Conservation (phyloP, 306 rosid species). For the Hippophae rhamnoides region DNA sequence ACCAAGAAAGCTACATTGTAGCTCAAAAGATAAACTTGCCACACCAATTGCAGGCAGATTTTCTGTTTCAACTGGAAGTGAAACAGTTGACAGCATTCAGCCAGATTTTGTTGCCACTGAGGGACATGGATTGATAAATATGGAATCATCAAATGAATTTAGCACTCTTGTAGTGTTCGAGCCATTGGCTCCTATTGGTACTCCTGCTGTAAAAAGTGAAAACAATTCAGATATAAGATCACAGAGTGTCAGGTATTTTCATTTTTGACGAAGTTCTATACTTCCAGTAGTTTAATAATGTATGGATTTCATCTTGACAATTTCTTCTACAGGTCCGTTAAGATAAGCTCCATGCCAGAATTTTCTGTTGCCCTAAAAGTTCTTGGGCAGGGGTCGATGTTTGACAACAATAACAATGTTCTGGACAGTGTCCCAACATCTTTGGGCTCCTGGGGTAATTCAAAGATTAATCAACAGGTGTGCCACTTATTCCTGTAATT, state of each 20-base stretch:
- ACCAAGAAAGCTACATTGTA: slow-evolving; percentile 45
- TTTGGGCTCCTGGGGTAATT: slow-evolving; percentile 62
- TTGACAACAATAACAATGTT: slow-evolving; percentile 61
- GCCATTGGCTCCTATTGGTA: slow-evolving; percentile 82
- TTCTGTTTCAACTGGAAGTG: slow-evolving; percentile 31
- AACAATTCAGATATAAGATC: slow-evolving; percentile 52
- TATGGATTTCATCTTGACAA: slow-evolving; percentile 7
- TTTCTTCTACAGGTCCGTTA: slow-evolving; percentile 43
- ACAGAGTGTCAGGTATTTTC: slow-evolving; percentile 50
- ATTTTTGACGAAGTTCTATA: slow-evolving; percentile 6
- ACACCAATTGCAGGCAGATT: slow-evolving; percentile 38
- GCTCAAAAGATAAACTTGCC: slow-evolving; percentile 26
- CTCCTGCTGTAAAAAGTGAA: slow-evolving; percentile 76
- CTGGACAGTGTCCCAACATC: slow-evolving; percentile 57
- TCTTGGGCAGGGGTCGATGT: slow-evolving; percentile 36
- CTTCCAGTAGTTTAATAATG: not conserved
- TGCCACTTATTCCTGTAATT: not conserved
- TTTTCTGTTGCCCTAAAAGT: slow-evolving; percentile 41
- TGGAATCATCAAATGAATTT: slow-evolving; percentile 55
- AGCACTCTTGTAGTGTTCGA: slow-evolving; percentile 45
- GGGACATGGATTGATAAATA: slow-evolving; percentile 33
- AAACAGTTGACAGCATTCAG: slow-evolving; percentile 29
- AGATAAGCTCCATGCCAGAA: slow-evolving; percentile 38
- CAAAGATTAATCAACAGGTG: slow-evolving; percentile 78
- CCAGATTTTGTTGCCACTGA: slow-evolving; percentile 45